Evolutionary conservation across 169 alveolate genomes (phyloP), one percentile per base, ranked within the genome.

Genomic region (Cryptosporidium andersoni): DNA sequence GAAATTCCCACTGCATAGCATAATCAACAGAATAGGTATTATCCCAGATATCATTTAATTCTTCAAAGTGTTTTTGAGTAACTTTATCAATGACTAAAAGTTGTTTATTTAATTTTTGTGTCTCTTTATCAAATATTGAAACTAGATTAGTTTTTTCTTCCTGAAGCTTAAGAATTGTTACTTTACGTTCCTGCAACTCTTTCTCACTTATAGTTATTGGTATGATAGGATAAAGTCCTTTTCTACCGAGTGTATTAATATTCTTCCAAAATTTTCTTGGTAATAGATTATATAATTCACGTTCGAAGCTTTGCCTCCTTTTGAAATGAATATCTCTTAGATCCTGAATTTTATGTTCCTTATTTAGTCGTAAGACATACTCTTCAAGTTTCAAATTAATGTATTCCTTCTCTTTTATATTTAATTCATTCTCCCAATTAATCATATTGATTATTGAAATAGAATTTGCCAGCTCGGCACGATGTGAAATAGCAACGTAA

Each of bases 31-130:
- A 74, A 48, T 74, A 74, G 7, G 85, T 58, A 36, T 51, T 74
- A 48, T 74, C 85, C 85, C 85, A 74, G 74, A 74, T 74, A 58
- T 74, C 85, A 74, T 74, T 74, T 48, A 74, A 42, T 9, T 74
- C 85, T 8, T 66, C 66, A 53, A 74, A 63, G 1, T 48, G 85
- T 25, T 74, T 74, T 48, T 74, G 39, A 34, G 60, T 51, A 14
- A 74, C 85, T 43, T 74, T 55, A 43, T 74, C 85, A 7, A 74
- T 58, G 16, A 74, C 85, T 12, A 74, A 14, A 2, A 74, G 62
- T 49, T 74, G 64, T 39, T 62, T 74, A 25, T 66, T 51, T 42
- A 74, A 39, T 7, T 49, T 74, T 43, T 74, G 85, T 2, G 74
- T 68, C 43, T 74, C 85, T 2, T 66, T 40, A 43, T 74, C 85